Base-by-base conservation (phyloP, 148 eudicot species). In the Nepenthes mirabilis region DNA sequence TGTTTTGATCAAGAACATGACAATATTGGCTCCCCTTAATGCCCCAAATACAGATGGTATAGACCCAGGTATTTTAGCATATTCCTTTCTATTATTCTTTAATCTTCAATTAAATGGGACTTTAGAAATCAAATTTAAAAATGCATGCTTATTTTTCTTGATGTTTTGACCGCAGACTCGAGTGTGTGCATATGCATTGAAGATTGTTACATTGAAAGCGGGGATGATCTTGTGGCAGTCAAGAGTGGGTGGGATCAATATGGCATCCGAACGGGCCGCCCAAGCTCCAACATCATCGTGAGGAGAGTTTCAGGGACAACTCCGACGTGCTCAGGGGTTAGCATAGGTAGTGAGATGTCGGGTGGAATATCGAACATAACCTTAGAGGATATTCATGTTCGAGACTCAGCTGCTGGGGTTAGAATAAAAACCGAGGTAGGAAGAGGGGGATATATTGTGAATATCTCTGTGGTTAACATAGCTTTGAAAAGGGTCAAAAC, bases 211-310 rank as follows among this genome's bases (percentile, higher is more conserved):
- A 87, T 94, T n/a, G 99, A 94, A 76, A 94, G 99, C 9, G 99
- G 99, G 64, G 99, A 94, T 62, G 99, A 94, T 73, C 91, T 94
- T 14, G 88, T 94, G 45, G 95, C 99, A 10, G 63, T 94, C 51
- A 93, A 93, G 75, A 89, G 99, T 7, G 99, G 99, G 9, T 93
- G 99, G 99, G 99, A 93, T 64, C 89, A 93, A 43, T 93, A 80
- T 56, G 99, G 99, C 11, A 89, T 84, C 33, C 59, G 65, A 9
- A 75, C 81, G 81, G 85, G 84, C 36, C 79, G 77, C 6, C 97
- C 99, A n/a, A 93, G 97, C 73, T 75, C 82, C 14, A 83, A 89
- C 79, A 86, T 93, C 36, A 74, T 82, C 7, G 62, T 93, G 23
- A 69, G 97, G 69, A 77, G 95, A 76, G 82, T 93, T 1, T 86